These are phyloP conservation scores for Candida sojae DNA, from an alignment of 1,139 yeast genomes.

Conservation along the genomic window DNA sequence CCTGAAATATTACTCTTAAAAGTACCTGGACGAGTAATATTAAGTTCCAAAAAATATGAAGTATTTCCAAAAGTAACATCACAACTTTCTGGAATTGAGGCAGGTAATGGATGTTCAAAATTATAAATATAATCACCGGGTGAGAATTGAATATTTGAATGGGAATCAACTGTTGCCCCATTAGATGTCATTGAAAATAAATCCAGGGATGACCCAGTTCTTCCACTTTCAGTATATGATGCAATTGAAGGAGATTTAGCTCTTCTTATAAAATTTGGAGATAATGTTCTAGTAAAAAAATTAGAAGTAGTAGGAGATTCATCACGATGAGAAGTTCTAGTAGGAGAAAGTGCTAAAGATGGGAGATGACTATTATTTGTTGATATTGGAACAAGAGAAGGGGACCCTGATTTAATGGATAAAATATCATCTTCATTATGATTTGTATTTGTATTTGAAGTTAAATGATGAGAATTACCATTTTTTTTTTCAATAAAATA, in stretches of 20 bases:
- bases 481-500: slow-evolving; percentile 39
- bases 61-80: slow-evolving; percentile 82
- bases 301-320: slow-evolving; percentile 10
- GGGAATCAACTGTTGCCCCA: slow-evolving; percentile 15
- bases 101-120: slow-evolving; percentile 85
- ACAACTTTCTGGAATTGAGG: slow-evolving; percentile 80
- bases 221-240: slow-evolving; percentile 19
- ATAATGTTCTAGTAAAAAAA: slow-evolving; percentile 30
- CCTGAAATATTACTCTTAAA: slow-evolving; percentile 78
- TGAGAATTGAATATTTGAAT: slow-evolving; percentile 35
- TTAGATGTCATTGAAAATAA: slow-evolving; percentile 11
- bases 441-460: slow-evolving; percentile 15
- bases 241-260: slow-evolving; percentile 37
- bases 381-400: slow-evolving; percentile 20
- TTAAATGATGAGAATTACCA: slow-evolving; percentile 11
- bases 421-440: slow-evolving; percentile 31
- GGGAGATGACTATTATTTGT: neutral
- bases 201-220: slow-evolving; percentile 12
- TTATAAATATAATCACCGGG: slow-evolving; percentile 93
- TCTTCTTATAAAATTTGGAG: slow-evolving; percentile 39
- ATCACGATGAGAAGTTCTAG: slow-evolving; percentile 5
- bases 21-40: slow-evolving; percentile 75
- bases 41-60: slow-evolving; percentile 65
- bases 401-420: slow-evolving; percentile 20
- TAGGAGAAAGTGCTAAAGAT: slow-evolving; percentile 1